These are phyloP conservation scores for Diutina mesorugosa DNA, from an alignment of 1,139 yeast genomes.

Conservation along the genomic window DNA sequence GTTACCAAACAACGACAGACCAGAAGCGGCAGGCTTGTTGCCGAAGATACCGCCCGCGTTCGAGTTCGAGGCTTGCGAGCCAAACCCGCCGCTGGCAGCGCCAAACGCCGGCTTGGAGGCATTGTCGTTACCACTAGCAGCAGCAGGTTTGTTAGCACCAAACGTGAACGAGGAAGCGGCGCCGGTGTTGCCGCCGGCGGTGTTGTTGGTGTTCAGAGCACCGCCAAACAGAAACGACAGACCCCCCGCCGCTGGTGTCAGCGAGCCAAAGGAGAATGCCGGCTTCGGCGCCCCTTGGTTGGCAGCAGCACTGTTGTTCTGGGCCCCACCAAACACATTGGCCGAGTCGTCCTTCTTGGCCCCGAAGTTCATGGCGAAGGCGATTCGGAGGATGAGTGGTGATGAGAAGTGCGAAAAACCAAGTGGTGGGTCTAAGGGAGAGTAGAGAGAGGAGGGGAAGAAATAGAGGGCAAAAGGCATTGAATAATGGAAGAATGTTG, in stretches of 20 bases:
- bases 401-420: neutral
- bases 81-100: neutral
- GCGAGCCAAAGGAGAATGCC: slow-evolving; percentile 3
- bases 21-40: neutral
- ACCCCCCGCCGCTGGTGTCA: neutral
- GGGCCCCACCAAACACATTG: neutral
- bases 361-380: neutral
- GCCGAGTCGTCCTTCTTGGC: neutral
- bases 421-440: neutral
- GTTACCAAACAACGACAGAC: neutral
- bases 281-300: neutral
- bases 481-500: too few relatives aligned
- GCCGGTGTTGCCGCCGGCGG: neutral
- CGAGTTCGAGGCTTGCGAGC: neutral
- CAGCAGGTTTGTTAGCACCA: neutral
- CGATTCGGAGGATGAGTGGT: neutral
- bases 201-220: neutral
- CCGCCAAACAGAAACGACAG: slow-evolving; percentile 2
- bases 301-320: neutral
- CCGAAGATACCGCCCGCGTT: neutral
- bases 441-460: neutral
- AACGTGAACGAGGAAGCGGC: neutral
- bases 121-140: neutral
- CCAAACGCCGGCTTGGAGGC: neutral
- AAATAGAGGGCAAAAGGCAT: too few relatives aligned